Conservation (phyloP, 1,284 basidiomycete species). For the Pseudozyma sp. region DNA sequence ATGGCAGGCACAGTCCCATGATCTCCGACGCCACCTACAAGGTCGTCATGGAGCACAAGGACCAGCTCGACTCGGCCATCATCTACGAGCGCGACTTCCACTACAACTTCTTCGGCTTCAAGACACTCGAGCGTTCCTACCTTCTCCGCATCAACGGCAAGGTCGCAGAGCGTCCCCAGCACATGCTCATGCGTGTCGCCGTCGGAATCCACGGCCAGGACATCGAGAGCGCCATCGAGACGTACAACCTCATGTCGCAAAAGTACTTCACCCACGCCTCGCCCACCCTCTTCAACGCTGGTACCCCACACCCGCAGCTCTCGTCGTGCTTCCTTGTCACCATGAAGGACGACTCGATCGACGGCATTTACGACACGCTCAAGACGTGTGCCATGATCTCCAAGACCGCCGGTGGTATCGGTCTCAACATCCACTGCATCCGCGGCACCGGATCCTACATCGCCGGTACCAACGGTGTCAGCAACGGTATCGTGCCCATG, state of each 20-base stretch:
- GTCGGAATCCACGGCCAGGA: slow-evolving; percentile 95
- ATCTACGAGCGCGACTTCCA: slow-evolving; percentile 98
- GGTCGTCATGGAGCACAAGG: slow-evolving; percentile 84
- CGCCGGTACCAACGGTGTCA: slow-evolving; percentile 95
- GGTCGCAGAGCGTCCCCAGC: slow-evolving; percentile 96
- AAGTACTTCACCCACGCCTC: slow-evolving; percentile 91
- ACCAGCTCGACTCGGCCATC: slow-evolving; percentile 88
- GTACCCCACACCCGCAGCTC: slow-evolving; percentile 93
- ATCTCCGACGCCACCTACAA: slow-evolving; percentile 90
- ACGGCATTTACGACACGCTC: slow-evolving; percentile 98
- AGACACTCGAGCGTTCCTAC: slow-evolving; percentile 98
- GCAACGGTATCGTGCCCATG: slow-evolving; percentile 99
- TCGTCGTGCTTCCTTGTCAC: slow-evolving; percentile 97
- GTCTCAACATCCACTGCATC: slow-evolving; percentile 95
- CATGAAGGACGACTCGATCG: slow-evolving; percentile 99
- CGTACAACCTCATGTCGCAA: slow-evolving; percentile 87
- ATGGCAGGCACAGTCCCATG: slow-evolving; percentile 82
- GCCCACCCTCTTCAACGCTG: slow-evolving; percentile 98
- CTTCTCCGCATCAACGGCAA: slow-evolving; percentile 92
- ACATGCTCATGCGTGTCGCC: slow-evolving; percentile 99
- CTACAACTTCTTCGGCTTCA: slow-evolving; percentile 92
- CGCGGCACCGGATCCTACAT: slow-evolving; percentile 90
- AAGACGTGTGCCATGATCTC: slow-evolving; percentile 99
- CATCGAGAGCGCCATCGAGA: slow-evolving; percentile 89
- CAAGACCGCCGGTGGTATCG: slow-evolving; percentile 98